Percentiles rank a stretch among this genome's conserved stretches.
phyloP scores from a whole-genome alignment of 148 eudicot species.

The Vaccinium corymbosum region DNA sequence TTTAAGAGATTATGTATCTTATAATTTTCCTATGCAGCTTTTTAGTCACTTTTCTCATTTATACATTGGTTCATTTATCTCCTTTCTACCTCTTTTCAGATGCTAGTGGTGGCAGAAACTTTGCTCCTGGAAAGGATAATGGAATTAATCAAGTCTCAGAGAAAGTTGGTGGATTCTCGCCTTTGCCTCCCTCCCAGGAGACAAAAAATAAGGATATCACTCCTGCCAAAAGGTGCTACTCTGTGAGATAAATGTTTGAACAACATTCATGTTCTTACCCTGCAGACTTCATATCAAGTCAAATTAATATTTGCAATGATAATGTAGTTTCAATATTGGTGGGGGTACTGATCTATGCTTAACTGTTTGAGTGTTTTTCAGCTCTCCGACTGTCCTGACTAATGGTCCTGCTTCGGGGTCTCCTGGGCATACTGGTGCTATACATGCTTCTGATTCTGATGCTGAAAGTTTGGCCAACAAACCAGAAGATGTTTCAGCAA shows the following conservation, averaged over 20 bases:
- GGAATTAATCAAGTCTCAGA: slow-evolving; percentile 40
- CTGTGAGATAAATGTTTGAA: not conserved
- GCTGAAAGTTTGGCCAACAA: slow-evolving; percentile 24
- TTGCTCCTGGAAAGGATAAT: slow-evolving; percentile 47
- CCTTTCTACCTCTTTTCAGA: slow-evolving; percentile 31
- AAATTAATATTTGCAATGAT: slow-evolving; percentile 6
- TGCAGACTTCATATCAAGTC: not conserved
- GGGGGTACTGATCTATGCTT: not conserved
- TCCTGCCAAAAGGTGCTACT: slow-evolving; percentile 45
- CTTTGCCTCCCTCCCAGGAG: slow-evolving; percentile 39
- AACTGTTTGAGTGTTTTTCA: slow-evolving; percentile 36
- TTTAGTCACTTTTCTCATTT: not conserved
- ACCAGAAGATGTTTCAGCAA: slow-evolving; percentile 24
- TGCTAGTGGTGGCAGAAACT: slow-evolving; percentile 48
- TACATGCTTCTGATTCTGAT: slow-evolving; percentile 24
- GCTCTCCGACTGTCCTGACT: slow-evolving; percentile 36
- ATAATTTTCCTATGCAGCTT: not conserved
- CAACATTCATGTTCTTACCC: not conserved
- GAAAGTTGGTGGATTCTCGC: slow-evolving; percentile 24
- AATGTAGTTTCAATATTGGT: not conserved
- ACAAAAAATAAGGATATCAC: slow-evolving; percentile 29
- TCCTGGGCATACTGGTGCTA: slow-evolving; percentile 35
- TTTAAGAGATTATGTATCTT: no score
- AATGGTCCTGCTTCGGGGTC: slow-evolving; percentile 43
- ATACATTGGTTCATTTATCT: not conserved